These are phyloP conservation scores for Trypanosoma rangeli DNA, from an alignment of 208 protist genomes.

Conservation along the genomic window DNA sequence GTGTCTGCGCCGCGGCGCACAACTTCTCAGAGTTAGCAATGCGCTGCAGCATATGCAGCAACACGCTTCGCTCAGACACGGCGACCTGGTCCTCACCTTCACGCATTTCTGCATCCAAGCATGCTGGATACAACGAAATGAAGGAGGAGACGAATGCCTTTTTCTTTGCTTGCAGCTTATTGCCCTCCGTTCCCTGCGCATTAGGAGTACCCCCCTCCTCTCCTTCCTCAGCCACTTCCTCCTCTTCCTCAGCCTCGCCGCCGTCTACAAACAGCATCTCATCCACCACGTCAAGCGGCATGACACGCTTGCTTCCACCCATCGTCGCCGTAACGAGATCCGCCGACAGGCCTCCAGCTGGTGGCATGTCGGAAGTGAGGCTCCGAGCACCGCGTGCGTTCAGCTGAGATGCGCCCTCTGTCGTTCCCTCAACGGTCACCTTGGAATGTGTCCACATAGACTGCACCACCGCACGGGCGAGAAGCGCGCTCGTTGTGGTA, in stretches of 20 bases:
- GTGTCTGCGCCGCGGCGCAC: neutral
- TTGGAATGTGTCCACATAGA: conserved; percentile 4
- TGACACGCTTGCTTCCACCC: neutral
- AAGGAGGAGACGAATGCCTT: neutral
- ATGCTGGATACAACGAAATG: no score
- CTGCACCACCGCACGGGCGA: conserved; percentile 10
- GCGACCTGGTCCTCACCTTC: neutral
- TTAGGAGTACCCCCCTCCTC: neutral
- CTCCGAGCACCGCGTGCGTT: neutral
- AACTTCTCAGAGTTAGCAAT: conserved; percentile 13
- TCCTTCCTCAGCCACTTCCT: neutral
- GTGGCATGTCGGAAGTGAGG: neutral
- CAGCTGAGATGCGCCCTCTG: neutral
- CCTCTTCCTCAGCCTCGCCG: neutral
- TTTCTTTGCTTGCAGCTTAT: neutral
- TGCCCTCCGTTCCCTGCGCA: neutral
- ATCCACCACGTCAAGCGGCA: neutral
- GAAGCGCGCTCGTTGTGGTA: neutral
- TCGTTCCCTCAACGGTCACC: neutral
- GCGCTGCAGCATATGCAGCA: conserved; percentile 11
- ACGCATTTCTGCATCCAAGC: neutral
- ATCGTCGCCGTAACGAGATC: neutral
- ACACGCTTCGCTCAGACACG: neutral
- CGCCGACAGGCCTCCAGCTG: neutral
- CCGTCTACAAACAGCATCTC: neutral